These are phyloP conservation scores for Xylariaceae sp. DNA, from an alignment of 2,329 filamentous ascomycete genomes.

Conservation along the genomic window DNA sequence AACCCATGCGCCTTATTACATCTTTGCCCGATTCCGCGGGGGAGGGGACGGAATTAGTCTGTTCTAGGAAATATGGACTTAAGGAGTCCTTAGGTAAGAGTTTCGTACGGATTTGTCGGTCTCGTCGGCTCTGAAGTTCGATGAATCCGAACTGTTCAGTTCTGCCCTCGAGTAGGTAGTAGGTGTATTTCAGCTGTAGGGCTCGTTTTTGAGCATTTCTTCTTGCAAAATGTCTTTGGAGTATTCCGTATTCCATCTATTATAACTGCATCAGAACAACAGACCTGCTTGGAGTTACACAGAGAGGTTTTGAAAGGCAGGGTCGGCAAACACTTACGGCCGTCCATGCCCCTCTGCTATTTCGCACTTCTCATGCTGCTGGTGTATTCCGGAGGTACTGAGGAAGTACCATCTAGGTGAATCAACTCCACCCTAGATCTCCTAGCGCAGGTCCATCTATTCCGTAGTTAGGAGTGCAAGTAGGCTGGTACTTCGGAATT, in stretches of 20 bases:
- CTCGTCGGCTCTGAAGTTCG: too few relatives aligned
- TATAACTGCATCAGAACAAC: not conserved
- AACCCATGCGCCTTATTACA: too few relatives aligned
- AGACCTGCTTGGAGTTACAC: not conserved
- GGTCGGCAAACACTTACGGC: not conserved
- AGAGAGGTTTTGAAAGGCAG: not conserved
- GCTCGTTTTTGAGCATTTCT: not conserved
- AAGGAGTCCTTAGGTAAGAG: too few relatives aligned
- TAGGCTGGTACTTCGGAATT: not conserved
- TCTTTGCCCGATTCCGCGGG: too few relatives aligned
- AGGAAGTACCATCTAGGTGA: too few relatives aligned
- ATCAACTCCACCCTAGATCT: too few relatives aligned
- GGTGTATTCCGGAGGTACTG: not conserved
- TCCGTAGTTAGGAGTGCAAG: too few relatives aligned
- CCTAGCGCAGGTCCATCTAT: too few relatives aligned
- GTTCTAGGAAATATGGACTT: too few relatives aligned
- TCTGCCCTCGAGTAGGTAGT: not conserved
- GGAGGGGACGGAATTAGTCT: too few relatives aligned
- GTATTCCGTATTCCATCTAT: not conserved
- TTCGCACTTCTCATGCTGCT: not conserved
- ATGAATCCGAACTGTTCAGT: not conserved
- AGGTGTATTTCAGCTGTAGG: not conserved
- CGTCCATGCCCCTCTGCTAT: not conserved
- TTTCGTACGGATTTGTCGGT: too few relatives aligned
- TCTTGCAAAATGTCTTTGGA: not conserved